Evolutionary conservation across 2,329 filamentous ascomycete genomes (phyloP), one percentile per base, ranked within the genome.

Genomic region (Fusarium succisae): DNA sequence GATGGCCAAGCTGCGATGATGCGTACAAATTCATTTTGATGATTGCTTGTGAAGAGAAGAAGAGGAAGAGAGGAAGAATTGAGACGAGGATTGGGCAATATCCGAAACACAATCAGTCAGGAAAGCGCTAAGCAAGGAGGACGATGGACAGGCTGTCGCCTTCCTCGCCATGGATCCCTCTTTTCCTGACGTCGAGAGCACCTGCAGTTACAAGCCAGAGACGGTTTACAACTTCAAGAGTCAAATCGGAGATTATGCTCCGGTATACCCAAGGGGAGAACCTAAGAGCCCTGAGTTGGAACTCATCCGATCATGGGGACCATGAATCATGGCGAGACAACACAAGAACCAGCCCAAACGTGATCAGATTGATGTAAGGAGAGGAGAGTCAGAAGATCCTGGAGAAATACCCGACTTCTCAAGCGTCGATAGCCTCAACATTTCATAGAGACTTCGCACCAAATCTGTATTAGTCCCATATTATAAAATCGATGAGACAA

Each of bases 271-370:
- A 50, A n/a, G 8, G 15, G 7, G 28, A n/a, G 2, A 18, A 8
- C 14, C 14, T 35, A 15, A n/a, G 15, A 3, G 15, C 22, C 3
- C 8, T 13, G 10, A 12, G 18, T 14, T 18, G 5, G 47, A n/a
- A 17, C 10, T 50, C 15, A 5, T 17, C 8, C 10, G 15, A 32
- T 32, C 10, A 32, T n/a, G 22, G 14, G 10, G 20, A 17, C 1
- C 28, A 30, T 6, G 5, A 2, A n/a, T 30, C 10, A 30, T 17
- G 7, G 5, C 20, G 7, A 30, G 10, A n/a, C 10, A 22, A 15
- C 28, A 17, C 14, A 30, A n/a, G 0, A 50, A 13, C 1, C 15
- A n/a, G 22, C 1, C 5, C 3, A 32, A 18, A 3, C 28, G 3
- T n/a, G 10, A 45, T 13, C 0, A 13, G 11, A 32, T 32, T n/a